Percentiles rank a stretch among this genome's conserved stretches.
These are phyloP conservation scores for Balakata baccata DNA, from an alignment of 345 rosid genomes.

Conservation along the genomic window DNA sequence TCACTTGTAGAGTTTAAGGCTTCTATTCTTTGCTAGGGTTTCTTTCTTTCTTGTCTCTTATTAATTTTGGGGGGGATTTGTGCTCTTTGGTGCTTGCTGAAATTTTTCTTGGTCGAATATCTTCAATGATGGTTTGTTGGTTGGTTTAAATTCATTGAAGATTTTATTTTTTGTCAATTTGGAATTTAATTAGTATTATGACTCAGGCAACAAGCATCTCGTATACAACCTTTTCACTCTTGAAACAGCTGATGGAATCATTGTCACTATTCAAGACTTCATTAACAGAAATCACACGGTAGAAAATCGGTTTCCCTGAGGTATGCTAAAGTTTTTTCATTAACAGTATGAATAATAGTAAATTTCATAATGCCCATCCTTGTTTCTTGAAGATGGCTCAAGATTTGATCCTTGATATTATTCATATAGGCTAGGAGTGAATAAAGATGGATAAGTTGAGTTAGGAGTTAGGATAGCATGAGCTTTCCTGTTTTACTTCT, in stretches of 20 bases:
- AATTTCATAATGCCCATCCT: no score
- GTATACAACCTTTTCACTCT: slow-evolving; percentile 57
- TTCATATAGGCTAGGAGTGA: no score
- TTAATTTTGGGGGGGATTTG: no score
- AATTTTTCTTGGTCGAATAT: no score
- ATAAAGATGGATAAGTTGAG: no score
- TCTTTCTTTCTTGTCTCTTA: not conserved
- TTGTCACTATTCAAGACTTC: slow-evolving; percentile 50
- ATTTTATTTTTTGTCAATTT: not conserved
- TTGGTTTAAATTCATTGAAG: not conserved
- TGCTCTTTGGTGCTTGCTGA: no score
- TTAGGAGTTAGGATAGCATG: no score
- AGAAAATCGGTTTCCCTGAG: slow-evolving; percentile 61
- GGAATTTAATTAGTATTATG: not conserved
- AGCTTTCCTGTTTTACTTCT: no score
- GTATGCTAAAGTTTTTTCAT: slow-evolving; percentile 24
- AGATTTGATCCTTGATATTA: no score
- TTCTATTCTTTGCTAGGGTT: not conserved
- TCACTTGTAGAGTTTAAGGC: slow-evolving; percentile 41
- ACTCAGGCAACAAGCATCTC: slow-evolving; percentile 41
- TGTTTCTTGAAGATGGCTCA: no score
- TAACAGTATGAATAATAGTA: no score
- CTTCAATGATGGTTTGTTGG: not conserved
- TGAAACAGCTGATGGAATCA: slow-evolving; percentile 61
- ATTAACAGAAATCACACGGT: slow-evolving; percentile 45